Evolutionary conservation across 2,329 filamentous ascomycete species (phyloP), one percentile per base, ranked within the genome.

Genomic region (Arthrobotrys conoides): DNA sequence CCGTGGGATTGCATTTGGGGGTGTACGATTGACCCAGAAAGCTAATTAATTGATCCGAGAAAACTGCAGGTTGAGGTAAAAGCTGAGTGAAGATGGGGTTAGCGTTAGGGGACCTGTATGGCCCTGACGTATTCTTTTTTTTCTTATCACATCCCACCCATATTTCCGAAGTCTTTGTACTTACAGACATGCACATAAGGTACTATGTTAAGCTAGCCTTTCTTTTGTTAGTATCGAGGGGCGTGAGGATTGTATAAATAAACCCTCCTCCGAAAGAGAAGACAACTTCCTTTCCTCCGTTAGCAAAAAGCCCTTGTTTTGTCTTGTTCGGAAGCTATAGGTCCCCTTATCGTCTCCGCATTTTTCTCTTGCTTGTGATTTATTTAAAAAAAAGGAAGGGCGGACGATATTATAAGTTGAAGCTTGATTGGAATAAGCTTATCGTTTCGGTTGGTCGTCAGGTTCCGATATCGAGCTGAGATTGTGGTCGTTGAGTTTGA

Each of bases 391-490:
- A 30, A 30, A 30, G 27, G 16, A 14, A 44, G 20, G 16, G 10
- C 33, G 20, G 36, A n/a, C 6, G n/a, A 30, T 30, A 30, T 30
- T 30, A 30, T 30, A 30, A 20, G 33, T 20, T 12, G 36, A 44
- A 46, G 46, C 61, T 65, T 51, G 61, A 33, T 65, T 65, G 16
- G 41, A 65, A 65, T 49, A 65, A 65, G 41, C 46, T 51, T 65
- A 48, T 49, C 61, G 41, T 55, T n/a, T 14, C 9, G 27, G 27
- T 30, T 30, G 27, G 3, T 30, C 27, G 27, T 30, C 27, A 30
- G 27, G 27, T 64, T 64, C 59, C 59, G 38, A 64, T 27, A 64
- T 57, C 53, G 14, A 16, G 33, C n/a, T n/a, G n/a, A 16, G 9
- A 9, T 16, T 41, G 14, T n/a, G 10, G 10, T 16, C 12, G 38